phyloP scores from a whole-genome alignment of 2,329 filamentous ascomycete genomes.

The Pleomassaria siparia region DNA sequence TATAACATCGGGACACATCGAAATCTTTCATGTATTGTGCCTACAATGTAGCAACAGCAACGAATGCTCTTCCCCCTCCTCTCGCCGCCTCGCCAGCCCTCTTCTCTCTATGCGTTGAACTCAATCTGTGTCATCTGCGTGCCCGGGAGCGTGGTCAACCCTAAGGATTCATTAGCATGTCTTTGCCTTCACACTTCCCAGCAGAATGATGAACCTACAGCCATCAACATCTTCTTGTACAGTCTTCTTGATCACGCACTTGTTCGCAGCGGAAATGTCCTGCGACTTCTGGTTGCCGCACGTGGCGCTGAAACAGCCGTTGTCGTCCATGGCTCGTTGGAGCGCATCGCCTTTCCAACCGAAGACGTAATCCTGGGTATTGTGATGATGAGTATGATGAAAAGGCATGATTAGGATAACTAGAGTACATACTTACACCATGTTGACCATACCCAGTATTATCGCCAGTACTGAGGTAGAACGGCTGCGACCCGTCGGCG shows the following conservation, averaged over 20 bases:
- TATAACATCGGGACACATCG: too few species aligned
- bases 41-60: too few species aligned
- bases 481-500: constrained; percentile 20
- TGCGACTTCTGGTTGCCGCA: constrained; percentile 18
- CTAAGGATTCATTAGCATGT: neutral
- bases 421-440: neutral
- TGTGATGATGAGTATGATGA: neutral
- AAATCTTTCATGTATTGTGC: too few species aligned
- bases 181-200: neutral
- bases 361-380: constrained; percentile 16
- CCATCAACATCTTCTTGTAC: constrained; percentile 22
- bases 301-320: constrained; percentile 18
- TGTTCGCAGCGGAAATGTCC: constrained; percentile 13
- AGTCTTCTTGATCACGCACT: constrained; percentile 16
- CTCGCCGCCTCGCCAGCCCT: neutral
- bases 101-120: neutral
- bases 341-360: constrained; percentile 22
- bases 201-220: constrained; percentile 5
- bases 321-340: constrained; percentile 23
- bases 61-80: neutral
- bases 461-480: constrained; percentile 19
- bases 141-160: neutral
- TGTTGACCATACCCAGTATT: constrained; percentile 18
- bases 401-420: neutral
- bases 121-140: neutral